Base-by-base conservation (phyloP, 2,329 filamentous ascomycete genomes). In the Myriosclerotinia curreyana region DNA sequence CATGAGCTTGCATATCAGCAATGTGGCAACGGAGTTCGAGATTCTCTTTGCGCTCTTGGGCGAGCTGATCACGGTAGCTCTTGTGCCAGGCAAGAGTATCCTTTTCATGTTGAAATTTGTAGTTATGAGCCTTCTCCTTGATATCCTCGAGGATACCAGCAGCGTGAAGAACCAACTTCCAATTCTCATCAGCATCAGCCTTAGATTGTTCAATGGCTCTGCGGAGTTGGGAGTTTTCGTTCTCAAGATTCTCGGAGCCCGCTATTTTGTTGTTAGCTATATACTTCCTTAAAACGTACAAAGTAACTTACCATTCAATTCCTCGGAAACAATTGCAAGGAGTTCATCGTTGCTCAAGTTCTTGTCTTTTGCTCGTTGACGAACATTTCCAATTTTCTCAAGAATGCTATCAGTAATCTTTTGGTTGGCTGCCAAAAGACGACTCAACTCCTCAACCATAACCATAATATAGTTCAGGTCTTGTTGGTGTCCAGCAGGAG, bases 381-480 rank as follows among this genome's bases (percentile, higher is more conserved):
- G 82, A 68, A 89, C 83, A 64, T 81, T 80, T 36, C 86, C 86
- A 50, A 88, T 79, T 49, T 83, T 83, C n/a, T 79, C 80, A 58
- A 88, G 83, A 54, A 89, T 86, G 73, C 86, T 87, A 60, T 86
- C 83, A 15, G 84, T 81, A 38, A 88, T 78, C 72, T 87, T 83
- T 42, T 83, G 81, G 70, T 85, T 86, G 12, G 69, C 48, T 65
- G 66, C 36, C 63, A 67, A 40, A 70, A 65, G 52, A 67, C 67
- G 12, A 42, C 72, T 88, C 77, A 88, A 78, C 72, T 87, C 84
- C 71, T 89, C 86, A 14, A 89, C 86, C 82, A 88, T 85, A 68
- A 80, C 79, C 72, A 88, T 87, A 71, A 89, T 86, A 75, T 86
- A 85, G 72, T 86, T 87, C 66, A 89, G 81, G 75, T 89, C 86